phyloP scores from a whole-genome alignment of 2,329 filamentous ascomycete genomes.

The Aspergillus fijiensis region DNA sequence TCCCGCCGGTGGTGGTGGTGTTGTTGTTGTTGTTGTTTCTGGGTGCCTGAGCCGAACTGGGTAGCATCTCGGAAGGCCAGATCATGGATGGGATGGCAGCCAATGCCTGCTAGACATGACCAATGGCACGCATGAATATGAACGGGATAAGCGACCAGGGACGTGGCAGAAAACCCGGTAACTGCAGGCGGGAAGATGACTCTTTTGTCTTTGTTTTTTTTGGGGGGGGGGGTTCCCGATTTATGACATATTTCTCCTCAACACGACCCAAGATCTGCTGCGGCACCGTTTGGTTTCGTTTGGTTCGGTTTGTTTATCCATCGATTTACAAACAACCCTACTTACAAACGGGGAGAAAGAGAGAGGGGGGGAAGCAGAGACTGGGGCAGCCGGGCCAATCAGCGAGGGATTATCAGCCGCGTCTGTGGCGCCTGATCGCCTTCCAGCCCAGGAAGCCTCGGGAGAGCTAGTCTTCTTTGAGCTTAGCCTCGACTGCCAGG shows the following conservation, averaged over 20 bases:
- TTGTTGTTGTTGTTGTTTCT: neutral
- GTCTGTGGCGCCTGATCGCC: constrained; percentile 29
- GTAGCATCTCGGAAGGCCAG: neutral
- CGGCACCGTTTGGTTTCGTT: neutral
- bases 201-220: no score
- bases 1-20: neutral
- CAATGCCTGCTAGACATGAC: neutral
- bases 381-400: constrained; percentile 19
- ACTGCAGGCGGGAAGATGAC: no score
- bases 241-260: neutral
- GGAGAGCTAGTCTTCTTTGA: constrained; percentile 36
- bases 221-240: no score
- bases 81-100: neutral
- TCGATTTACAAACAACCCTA: neutral
- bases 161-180: no score
- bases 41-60: neutral
- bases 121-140: neutral
- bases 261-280: neutral
- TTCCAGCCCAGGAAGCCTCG: constrained; percentile 28
- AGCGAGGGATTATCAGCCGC: constrained; percentile 15
- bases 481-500: constrained; percentile 18
- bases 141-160: no score
- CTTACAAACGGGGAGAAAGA: constrained; percentile 7
- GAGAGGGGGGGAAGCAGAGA: constrained; percentile 17
- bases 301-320: constrained; percentile 10